Evolutionary conservation across 1,284 basidiomycete species (phyloP).

Genomic region (Coniferiporia sulphurascens): DNA sequence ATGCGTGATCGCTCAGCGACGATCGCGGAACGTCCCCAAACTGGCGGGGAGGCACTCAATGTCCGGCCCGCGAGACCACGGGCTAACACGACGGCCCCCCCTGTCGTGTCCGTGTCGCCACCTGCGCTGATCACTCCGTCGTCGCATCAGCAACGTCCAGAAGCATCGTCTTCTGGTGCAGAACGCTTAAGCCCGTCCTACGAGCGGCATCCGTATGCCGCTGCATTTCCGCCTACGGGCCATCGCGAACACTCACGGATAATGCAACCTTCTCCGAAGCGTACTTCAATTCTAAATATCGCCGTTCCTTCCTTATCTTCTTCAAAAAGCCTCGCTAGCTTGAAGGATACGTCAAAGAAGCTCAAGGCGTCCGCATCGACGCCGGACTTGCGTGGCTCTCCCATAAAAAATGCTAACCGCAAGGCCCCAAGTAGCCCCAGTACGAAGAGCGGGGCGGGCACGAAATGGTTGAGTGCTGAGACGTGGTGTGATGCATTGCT

Average conservation of each 20-base stretch:
- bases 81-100: constrained; percentile 9
- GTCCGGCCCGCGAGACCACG: neutral
- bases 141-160: neutral
- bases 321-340: constrained; percentile 23
- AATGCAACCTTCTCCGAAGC: constrained; percentile 25
- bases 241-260: constrained; percentile 14
- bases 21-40: neutral
- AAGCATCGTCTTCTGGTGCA: neutral
- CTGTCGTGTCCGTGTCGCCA: neutral
- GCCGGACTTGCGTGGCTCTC: constrained; percentile 48
- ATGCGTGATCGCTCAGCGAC: constrained; percentile 16
- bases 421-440: constrained; percentile 14
- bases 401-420: constrained; percentile 14
- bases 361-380: constrained; percentile 55
- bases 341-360: constrained; percentile 14
- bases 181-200: constrained; percentile 3
- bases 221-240: constrained; percentile 31
- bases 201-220: constrained; percentile 41
- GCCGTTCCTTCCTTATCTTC: constrained; percentile 13
- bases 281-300: constrained; percentile 3
- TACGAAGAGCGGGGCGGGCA: constrained; percentile 12
- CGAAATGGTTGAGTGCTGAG: constrained; percentile 63
- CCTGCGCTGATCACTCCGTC: neutral
- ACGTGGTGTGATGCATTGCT: constrained; percentile 76
- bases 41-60: neutral